Evolutionary conservation across 2,329 filamentous ascomycete genomes (phyloP).

Genomic region (Cyclaneusma minus): DNA sequence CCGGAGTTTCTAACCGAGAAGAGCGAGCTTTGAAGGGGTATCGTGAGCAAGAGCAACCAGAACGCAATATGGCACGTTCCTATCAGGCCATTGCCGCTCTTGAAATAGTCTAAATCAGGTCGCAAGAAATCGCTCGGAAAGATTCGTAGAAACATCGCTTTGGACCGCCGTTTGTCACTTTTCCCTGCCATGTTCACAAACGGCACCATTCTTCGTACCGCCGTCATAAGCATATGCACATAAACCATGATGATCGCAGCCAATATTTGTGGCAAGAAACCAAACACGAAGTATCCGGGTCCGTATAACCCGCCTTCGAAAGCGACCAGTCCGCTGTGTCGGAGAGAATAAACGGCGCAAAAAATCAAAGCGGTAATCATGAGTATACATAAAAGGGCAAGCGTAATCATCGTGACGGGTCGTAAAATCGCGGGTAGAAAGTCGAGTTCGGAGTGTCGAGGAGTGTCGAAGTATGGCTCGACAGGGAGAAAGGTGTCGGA

Average conservation of each 20-base stretch:
- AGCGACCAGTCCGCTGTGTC: conserved; percentile 46
- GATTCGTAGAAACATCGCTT: conserved; percentile 49
- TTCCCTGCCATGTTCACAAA: conserved; percentile 63
- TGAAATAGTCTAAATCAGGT: conserved; percentile 51
- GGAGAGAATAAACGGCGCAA: conserved; percentile 51
- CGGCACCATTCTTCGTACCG: conserved; percentile 63
- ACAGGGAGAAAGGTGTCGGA: conserved; percentile 31
- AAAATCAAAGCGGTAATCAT: conserved; percentile 63
- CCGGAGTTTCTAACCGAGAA: conserved; percentile 49
- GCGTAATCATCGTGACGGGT: conserved; percentile 41
- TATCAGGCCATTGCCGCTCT: conserved; percentile 50
- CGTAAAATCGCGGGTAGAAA: conserved; percentile 61
- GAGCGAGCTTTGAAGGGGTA: conserved; percentile 65
- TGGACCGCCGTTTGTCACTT: conserved; percentile 38
- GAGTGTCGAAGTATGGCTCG: conserved; percentile 24
- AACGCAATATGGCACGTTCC: conserved; percentile 51
- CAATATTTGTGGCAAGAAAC: conserved; percentile 68
- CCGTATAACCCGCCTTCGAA: conserved; percentile 55
- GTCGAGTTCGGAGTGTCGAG: conserved; percentile 37
- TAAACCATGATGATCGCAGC: conserved; percentile 60
- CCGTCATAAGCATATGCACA: conserved; percentile 56
- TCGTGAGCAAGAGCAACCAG: conserved; percentile 65
- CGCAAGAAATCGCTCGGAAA: conserved; percentile 50
- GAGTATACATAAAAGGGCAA: conserved; percentile 45
- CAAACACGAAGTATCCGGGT: conserved; percentile 68